Evolutionary conservation across 257 asterid species (phyloP), one percentile per base, ranked within the genome.

Genomic region (Handroanthus guayacan): DNA sequence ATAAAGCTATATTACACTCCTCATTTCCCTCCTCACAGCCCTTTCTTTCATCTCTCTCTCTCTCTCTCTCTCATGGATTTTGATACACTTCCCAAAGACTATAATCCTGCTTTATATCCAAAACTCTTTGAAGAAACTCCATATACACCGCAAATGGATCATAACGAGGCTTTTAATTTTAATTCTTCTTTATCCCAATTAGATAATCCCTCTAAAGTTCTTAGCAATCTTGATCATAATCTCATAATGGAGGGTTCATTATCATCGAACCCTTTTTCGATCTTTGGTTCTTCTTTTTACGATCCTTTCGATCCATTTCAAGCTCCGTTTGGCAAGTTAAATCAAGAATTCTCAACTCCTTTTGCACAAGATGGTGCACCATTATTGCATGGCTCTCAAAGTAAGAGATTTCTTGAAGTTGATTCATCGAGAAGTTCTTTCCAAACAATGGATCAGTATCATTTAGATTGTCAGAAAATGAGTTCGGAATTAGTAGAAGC

Each of bases 221-320:
- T 61, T 6, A 75, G 71, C 58, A 82, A 82, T 12, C 39, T 79
- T 3, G 82, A 79, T 54, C 78, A 72, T 47, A 36, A 67, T 25
- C 58, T 76, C 31, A 20, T 66, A 18, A 72, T 55, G 9, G 79
- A 81, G 0, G 82, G 74, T 11, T 56, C 82, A 5, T 72, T 56
- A 4, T 67, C 17, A 12, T 16, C n/a, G 64, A 36, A 25, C 51
- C 61, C 74, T 17, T n/a, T 45, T 34, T 20, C 76, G 2, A 34
- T 37, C 0, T 58, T 69, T 36, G 61, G 79, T 67, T 56, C 72
- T 58, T 78, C 37, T 9, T 85, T 80, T 61, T 55, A 83, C 73
- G 86, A 84, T 51, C 89, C 87, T 0, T 86, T 83, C 61, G 89
- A 87, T 58, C 89, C 90, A 5, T 80, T 86, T 62, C 85, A 81